phyloP scores from a whole-genome alignment of 176 grass and related monocot species.

The Rhynchospora tenuis region DNA sequence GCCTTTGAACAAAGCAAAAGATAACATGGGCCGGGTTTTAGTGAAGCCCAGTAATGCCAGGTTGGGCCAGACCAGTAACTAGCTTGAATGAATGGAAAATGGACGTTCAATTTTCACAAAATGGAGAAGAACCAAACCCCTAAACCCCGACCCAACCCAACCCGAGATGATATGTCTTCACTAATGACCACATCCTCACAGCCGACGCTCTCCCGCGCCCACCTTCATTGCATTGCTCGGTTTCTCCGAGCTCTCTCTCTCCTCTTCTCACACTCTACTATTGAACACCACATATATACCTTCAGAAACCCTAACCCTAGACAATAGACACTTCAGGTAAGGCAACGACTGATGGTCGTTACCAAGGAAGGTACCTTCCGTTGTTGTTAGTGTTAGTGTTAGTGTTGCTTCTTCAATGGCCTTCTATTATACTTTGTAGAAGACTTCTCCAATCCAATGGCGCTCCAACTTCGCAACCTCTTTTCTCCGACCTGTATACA shows the following conservation, averaged over 20 bases:
- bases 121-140: not conserved
- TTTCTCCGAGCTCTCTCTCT: not conserved
- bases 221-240: not conserved
- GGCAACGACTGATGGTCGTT: not conserved
- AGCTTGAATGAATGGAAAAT: not conserved
- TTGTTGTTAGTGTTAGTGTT: not conserved
- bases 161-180: not conserved
- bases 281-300: not conserved
- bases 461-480: slow-evolving; percentile 64
- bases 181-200: not conserved
- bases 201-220: not conserved
- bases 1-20: too few relatives aligned
- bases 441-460: slow-evolving; percentile 38
- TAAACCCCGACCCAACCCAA: not conserved
- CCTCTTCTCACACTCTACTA: not conserved
- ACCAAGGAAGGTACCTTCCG: not conserved
- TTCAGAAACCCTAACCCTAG: slow-evolving; percentile 36
- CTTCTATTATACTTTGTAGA: not conserved
- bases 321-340: not conserved
- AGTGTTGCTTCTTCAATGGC: not conserved
- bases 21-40: too few relatives aligned
- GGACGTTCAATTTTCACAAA: too few relatives aligned
- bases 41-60: too few relatives aligned
- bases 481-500: slow-evolving; percentile 38
- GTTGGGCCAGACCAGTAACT: too few relatives aligned